Conservation (phyloP, 192 early-diverging fungal species). For the Piromyces sp. region DNA sequence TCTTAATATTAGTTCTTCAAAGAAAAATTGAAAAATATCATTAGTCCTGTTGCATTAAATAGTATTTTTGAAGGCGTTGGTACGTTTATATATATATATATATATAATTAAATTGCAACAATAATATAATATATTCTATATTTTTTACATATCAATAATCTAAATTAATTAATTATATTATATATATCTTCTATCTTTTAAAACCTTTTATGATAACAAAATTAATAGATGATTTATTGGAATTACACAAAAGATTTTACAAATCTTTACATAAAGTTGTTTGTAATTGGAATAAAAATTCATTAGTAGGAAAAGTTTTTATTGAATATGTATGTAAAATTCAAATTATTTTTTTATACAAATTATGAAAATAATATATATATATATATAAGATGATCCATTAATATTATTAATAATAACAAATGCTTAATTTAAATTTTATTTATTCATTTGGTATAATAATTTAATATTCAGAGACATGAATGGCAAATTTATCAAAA, state of each 20-base stretch:
- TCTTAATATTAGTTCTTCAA: neutral
- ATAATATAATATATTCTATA: no score
- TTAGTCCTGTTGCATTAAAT: neutral
- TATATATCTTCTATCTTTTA: no score
- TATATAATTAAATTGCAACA: no score
- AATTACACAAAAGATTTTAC: neutral
- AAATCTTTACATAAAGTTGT: neutral
- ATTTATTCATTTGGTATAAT: no score
- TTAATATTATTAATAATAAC: no score
- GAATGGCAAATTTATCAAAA: slow-evolving; percentile 2
- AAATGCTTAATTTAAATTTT: no score
- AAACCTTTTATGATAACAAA: no score
- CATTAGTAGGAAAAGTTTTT: neutral
- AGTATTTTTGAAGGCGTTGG: neutral
- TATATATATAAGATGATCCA: no score
- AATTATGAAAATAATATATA: no score
- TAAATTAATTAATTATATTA: no score
- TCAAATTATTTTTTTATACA: no score
- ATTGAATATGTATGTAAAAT: neutral
- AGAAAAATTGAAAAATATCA: neutral
- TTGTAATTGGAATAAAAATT: neutral
- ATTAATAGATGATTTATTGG: neutral
- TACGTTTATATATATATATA: neutral
- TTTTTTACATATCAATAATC: neutral
- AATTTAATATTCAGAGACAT: neutral